Evolutionary conservation across 2,329 filamentous ascomycete species (phyloP).

Genomic region (Aureobasidium uvarum): DNA sequence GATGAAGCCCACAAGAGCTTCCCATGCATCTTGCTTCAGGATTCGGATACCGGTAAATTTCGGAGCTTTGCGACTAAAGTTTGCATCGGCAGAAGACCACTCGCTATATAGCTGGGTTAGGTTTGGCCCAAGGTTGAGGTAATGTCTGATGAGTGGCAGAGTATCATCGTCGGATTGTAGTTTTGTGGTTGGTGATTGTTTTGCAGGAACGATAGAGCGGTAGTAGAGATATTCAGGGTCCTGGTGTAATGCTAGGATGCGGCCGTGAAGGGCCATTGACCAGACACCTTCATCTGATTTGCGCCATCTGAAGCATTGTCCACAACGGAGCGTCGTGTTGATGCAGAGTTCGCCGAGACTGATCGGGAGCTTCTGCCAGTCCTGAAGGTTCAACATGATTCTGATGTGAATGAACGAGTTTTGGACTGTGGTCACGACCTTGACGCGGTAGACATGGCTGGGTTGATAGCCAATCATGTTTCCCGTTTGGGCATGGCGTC

Average conservation of each 20-base stretch:
- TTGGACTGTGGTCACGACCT: neutral
- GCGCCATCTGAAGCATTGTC: conserved; percentile 92
- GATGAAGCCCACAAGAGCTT: conserved; percentile 89
- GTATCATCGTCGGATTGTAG: conserved; percentile 59
- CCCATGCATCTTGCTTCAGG: conserved; percentile 92
- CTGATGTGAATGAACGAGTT: neutral
- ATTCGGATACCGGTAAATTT: conserved; percentile 90
- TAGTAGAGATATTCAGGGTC: conserved; percentile 78
- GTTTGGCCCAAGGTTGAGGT: conserved; percentile 82
- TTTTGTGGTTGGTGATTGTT: conserved; percentile 37
- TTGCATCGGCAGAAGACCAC: conserved; percentile 81
- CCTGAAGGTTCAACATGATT: conserved; percentile 54
- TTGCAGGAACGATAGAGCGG: conserved; percentile 60
- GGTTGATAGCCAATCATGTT: conserved; percentile 6
- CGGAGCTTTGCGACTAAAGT: conserved; percentile 84
- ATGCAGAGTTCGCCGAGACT: conserved; percentile 84
- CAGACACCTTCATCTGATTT: conserved; percentile 78
- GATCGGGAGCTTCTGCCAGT: conserved; percentile 86
- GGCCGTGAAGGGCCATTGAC: conserved; percentile 83
- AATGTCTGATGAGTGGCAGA: conserved; percentile 70
- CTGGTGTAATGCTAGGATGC: conserved; percentile 81
- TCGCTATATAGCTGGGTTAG: conserved; percentile 73
- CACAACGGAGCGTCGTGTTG: conserved; percentile 89
- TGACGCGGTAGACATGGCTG: conserved; percentile 17
- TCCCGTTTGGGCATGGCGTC: conserved; percentile 4